These are phyloP conservation scores for carrot (Daucus carota) DNA, from an alignment of 129 eudicot species.

Conservation along the genomic window DNA sequence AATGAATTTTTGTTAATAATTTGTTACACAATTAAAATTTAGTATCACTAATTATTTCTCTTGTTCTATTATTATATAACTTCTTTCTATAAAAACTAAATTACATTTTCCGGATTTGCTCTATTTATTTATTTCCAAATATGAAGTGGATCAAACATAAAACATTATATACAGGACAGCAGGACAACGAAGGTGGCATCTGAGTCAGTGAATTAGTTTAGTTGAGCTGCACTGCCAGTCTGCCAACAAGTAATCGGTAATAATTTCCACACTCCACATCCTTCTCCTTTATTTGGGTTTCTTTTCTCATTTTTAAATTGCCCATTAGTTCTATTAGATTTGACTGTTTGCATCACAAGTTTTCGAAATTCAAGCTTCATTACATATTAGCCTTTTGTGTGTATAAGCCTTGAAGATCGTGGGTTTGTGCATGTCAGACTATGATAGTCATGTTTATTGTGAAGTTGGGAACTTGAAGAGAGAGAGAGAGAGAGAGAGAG, in stretches of 20 bases:
- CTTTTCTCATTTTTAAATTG: not conserved
- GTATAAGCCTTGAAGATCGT: not conserved
- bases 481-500: too few species aligned
- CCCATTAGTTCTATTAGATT: not conserved
- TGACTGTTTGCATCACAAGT: conserved; percentile 1
- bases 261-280: not conserved
- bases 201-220: not conserved
- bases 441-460: not conserved
- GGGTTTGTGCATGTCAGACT: not conserved
- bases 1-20: too few species aligned
- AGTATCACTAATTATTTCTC: too few species aligned
- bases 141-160: too few species aligned
- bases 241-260: not conserved
- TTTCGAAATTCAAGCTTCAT: not conserved
- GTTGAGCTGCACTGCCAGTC: not conserved
- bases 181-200: not conserved
- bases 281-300: not conserved
- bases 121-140: too few species aligned
- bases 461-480: not conserved
- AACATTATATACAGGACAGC: not conserved
- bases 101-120: too few species aligned
- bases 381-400: not conserved
- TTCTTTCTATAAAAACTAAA: too few species aligned
- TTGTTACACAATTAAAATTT: too few species aligned
- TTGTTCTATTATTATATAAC: too few species aligned